Percentiles rank a stretch among this genome's conserved stretches.
Evolutionary conservation across 208 protist species (phyloP).

Genomic region (Acanthamoeba triangularis): DNA sequence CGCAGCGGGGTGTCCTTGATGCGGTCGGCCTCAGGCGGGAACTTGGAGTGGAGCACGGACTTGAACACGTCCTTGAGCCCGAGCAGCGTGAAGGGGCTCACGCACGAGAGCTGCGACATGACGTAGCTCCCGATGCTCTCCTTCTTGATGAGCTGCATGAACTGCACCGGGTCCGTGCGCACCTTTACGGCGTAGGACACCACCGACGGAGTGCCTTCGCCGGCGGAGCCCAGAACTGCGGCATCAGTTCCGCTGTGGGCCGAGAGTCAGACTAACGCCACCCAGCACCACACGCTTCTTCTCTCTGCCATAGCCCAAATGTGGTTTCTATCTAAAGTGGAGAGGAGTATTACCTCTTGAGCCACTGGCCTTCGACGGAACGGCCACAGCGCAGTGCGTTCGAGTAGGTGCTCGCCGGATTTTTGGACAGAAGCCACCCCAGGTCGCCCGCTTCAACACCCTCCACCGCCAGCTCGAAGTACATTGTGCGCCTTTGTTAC

Average conservation of each 20-base stretch:
- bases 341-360: not conserved
- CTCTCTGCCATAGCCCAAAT: too few relatives aligned
- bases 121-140: conserved; percentile 47
- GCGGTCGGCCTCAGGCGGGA: not conserved
- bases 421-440: conserved; percentile 23
- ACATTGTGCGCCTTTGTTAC: too few relatives aligned
- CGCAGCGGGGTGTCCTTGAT: not conserved
- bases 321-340: too few relatives aligned
- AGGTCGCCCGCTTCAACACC: not conserved
- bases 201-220: not conserved
- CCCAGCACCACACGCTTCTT: too few relatives aligned
- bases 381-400: not conserved
- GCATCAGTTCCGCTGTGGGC: not conserved
- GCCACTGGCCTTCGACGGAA: conserved; percentile 1
- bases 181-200: conserved; percentile 8
- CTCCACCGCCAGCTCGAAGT: conserved; percentile 14
- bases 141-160: conserved; percentile 43
- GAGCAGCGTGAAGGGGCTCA: conserved; percentile 29
- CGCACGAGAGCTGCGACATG: conserved; percentile 47
- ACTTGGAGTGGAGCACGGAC: conserved; percentile 1
- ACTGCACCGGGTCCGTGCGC: conserved; percentile 44
- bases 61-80: conserved; percentile 25
- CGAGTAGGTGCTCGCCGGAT: not conserved
- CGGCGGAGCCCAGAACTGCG: not conserved
- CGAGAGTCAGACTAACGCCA: too few relatives aligned